phyloP scores from a whole-genome alignment of 1,284 basidiomycete genomes.

The Coriolopsis trogii region DNA sequence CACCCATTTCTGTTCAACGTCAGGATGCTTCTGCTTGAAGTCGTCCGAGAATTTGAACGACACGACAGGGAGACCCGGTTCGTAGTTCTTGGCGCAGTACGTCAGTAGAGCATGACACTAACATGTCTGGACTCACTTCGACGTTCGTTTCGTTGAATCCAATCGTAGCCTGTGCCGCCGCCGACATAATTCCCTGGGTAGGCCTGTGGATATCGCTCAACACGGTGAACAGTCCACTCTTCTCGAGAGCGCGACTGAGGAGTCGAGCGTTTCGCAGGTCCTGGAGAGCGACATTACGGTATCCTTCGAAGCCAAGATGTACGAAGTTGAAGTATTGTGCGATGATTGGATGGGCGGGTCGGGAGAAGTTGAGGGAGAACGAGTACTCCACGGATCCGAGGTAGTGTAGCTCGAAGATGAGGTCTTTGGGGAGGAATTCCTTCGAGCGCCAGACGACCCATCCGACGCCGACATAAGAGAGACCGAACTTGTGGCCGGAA shows the following conservation, averaged over 20 bases:
- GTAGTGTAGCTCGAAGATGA: constrained; percentile 94
- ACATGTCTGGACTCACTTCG: constrained; percentile 47
- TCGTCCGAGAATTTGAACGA: constrained; percentile 88
- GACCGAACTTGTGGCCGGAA: constrained; percentile 89
- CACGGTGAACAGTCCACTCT: constrained; percentile 75
- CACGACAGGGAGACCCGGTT: constrained; percentile 87
- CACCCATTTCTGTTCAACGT: constrained; percentile 87
- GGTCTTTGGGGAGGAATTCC: constrained; percentile 79
- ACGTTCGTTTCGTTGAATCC: constrained; percentile 51
- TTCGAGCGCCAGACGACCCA: constrained; percentile 87
- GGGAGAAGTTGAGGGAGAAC: constrained; percentile 95
- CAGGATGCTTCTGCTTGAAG: constrained; percentile 71
- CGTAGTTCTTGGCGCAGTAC: constrained; percentile 54
- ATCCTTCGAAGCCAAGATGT: constrained; percentile 85
- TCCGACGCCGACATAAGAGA: constrained; percentile 86
- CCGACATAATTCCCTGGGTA: constrained; percentile 34
- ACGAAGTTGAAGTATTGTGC: constrained; percentile 93
- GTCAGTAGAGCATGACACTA: constrained; percentile 4
- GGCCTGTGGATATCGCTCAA: constrained; percentile 71
- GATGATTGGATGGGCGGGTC: constrained; percentile 89
- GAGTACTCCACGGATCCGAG: constrained; percentile 60
- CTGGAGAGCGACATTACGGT: constrained; percentile 71
- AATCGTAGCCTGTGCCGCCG: constrained; percentile 40
- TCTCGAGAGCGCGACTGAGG: constrained; percentile 86
- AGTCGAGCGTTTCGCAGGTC: constrained; percentile 87